Evolutionary conservation across 176 grass and related monocot species (phyloP).

Genomic region (Aegilops tauschii): DNA sequence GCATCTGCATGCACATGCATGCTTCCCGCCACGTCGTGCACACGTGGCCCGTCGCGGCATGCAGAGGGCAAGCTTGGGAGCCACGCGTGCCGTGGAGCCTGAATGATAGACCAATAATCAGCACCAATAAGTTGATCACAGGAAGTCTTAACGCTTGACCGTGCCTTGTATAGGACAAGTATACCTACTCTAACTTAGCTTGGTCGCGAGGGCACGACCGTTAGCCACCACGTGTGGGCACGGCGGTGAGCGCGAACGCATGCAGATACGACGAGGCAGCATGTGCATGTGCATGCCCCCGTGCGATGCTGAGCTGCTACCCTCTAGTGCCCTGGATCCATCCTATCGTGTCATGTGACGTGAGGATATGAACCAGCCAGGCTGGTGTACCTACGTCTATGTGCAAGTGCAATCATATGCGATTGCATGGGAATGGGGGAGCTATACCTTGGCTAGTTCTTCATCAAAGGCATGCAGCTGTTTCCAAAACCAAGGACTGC

Average conservation of each 20-base stretch:
- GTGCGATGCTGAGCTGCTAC: neutral
- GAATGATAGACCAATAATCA: neutral
- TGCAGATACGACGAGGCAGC: neutral
- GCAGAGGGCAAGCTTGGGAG: neutral
- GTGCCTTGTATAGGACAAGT: neutral
- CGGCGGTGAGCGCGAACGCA: neutral
- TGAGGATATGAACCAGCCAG: neutral
- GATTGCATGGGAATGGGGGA: neutral
- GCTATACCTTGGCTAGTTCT: neutral
- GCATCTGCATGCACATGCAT: neutral
- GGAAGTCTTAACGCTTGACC: neutral
- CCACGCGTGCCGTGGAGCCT: neutral
- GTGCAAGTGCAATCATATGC: neutral
- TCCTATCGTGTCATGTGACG: neutral
- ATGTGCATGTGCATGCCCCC: neutral
- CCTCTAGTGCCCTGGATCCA: neutral
- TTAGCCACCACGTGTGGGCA: neutral
- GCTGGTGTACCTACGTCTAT: neutral
- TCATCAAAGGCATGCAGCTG: neutral
- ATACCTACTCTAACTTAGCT: neutral
- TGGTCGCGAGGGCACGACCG: neutral
- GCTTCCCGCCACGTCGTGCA: slow-evolving; percentile 6
- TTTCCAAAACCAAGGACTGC: neutral
- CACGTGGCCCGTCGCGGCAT: neutral
- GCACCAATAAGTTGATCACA: neutral